These are phyloP conservation scores for Cordyceps javanica DNA, from an alignment of 2,329 filamentous ascomycete genomes.

Conservation along the genomic window DNA sequence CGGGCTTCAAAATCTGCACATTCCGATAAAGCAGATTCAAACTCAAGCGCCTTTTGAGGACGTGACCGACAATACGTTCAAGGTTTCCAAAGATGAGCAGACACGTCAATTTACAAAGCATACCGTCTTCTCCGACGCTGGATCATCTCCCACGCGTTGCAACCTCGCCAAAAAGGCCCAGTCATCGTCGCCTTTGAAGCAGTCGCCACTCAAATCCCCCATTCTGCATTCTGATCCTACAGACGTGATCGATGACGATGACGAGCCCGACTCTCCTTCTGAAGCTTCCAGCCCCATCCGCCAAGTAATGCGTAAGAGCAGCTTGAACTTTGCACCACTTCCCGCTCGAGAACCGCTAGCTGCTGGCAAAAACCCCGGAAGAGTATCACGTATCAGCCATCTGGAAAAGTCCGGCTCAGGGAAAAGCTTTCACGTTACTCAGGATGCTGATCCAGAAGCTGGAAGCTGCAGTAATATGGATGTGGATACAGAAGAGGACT, in stretches of 20 bases:
- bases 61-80: slow-evolving; percentile 33
- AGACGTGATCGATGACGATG: slow-evolving; percentile 33
- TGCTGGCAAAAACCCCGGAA: slow-evolving; percentile 75
- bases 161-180: not conserved
- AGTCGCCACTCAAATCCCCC: slow-evolving; percentile 5
- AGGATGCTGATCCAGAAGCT: slow-evolving; percentile 38
- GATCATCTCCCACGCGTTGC: slow-evolving; percentile 1
- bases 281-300: slow-evolving; percentile 69
- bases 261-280: slow-evolving; percentile 45
- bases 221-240: slow-evolving; percentile 19
- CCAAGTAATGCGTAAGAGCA: slow-evolving; percentile 82
- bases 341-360: slow-evolving; percentile 84
- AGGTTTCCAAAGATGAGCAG: slow-evolving; percentile 41
- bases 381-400: slow-evolving; percentile 71
- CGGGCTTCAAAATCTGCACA: slow-evolving; percentile 6
- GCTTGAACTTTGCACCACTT: slow-evolving; percentile 86
- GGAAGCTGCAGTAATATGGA: slow-evolving; percentile 49
- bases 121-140: slow-evolving; percentile 2
- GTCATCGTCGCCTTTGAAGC: slow-evolving; percentile 9
- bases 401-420: slow-evolving; percentile 70
- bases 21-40: slow-evolving; percentile 19
- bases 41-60: slow-evolving; percentile 23
- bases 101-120: slow-evolving; percentile 15
- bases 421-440: slow-evolving; percentile 52
- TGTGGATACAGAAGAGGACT: slow-evolving; percentile 34